Conservation (phyloP, 2,329 filamentous ascomycete species). For the Fusarium metavorans region DNA sequence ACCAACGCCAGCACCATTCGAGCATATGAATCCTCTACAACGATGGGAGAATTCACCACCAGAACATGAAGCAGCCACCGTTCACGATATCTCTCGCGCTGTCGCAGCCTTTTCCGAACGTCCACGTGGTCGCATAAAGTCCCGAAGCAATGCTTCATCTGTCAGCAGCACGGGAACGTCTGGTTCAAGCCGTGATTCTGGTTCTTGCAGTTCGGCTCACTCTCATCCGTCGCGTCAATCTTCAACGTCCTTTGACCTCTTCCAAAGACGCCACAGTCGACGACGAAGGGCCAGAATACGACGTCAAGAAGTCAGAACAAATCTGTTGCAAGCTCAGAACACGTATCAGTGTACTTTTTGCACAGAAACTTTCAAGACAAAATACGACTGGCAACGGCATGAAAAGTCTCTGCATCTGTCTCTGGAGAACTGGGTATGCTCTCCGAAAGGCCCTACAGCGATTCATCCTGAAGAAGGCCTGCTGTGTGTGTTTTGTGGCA, state of each 20-base stretch:
- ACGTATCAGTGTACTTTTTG: constrained; percentile 60
- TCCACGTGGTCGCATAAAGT: constrained; percentile 46
- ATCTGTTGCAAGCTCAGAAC: constrained; percentile 26
- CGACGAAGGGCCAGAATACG: constrained; percentile 23
- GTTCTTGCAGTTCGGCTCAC: constrained; percentile 33
- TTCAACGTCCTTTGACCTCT: constrained; percentile 26
- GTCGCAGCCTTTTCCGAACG: constrained; percentile 47
- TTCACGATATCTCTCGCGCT: constrained; percentile 48
- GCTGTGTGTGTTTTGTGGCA: constrained; percentile 53
- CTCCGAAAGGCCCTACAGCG: constrained; percentile 49
- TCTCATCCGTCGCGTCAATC: constrained; percentile 14
- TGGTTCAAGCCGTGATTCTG: constrained; percentile 28
- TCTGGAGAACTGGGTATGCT: constrained; percentile 60
- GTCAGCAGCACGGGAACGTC: constrained; percentile 35
- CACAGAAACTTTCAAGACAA: constrained; percentile 58
- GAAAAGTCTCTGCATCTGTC: constrained; percentile 61
- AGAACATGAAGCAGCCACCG: constrained; percentile 48
- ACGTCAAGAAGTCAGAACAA: constrained; percentile 27
- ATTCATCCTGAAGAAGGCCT: constrained; percentile 51
- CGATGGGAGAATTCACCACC: constrained; percentile 51
- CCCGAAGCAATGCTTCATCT: constrained; percentile 55
- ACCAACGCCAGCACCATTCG: constrained; percentile 51
- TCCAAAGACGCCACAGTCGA: constrained; percentile 25
- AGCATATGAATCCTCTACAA: constrained; percentile 45
- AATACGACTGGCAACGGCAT: constrained; percentile 63